phyloP scores from a whole-genome alignment of 495 filamentous ascomycete genomes.

The Tetracladium marchalianum region DNA sequence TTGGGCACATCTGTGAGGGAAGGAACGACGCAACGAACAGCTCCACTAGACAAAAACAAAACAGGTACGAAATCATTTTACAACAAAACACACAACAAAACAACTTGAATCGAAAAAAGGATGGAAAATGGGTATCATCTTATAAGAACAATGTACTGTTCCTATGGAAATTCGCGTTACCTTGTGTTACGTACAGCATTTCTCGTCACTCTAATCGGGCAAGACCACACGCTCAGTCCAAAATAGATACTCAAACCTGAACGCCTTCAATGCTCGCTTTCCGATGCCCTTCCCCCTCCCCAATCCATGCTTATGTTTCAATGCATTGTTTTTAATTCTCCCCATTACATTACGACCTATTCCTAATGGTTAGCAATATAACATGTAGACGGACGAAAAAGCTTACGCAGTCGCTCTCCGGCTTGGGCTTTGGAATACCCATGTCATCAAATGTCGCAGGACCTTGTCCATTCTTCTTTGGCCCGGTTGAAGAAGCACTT shows the following conservation, averaged over 20 bases:
- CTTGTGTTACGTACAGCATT: too few relatives aligned
- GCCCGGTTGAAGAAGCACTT: slow-evolving; percentile 1
- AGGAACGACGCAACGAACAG: too few relatives aligned
- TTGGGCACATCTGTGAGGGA: too few relatives aligned
- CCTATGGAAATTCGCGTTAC: too few relatives aligned
- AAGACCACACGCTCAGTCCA: background rate
- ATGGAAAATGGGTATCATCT: too few relatives aligned
- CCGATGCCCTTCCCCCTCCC: background rate
- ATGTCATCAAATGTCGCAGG: slow-evolving; percentile 98
- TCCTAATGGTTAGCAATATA: background rate
- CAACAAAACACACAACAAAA: too few relatives aligned
- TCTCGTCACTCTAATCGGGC: too few relatives aligned
- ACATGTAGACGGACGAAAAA: background rate
- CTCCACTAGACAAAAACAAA: too few relatives aligned
- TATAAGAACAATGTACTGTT: too few relatives aligned
- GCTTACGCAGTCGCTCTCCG: slow-evolving; percentile 87
- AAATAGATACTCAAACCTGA: background rate
- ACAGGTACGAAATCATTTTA: too few relatives aligned
- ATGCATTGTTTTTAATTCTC: background rate
- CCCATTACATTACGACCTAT: slow-evolving; percentile 17
- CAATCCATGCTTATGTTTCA: background rate
- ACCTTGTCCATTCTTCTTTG: slow-evolving; percentile 46
- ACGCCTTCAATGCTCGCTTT: slow-evolving; percentile 14
- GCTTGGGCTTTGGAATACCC: slow-evolving; percentile 75
- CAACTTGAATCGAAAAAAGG: too few relatives aligned